Base-by-base conservation (phyloP, 495 filamentous ascomycete species). In the Daldinia decipiens region DNA sequence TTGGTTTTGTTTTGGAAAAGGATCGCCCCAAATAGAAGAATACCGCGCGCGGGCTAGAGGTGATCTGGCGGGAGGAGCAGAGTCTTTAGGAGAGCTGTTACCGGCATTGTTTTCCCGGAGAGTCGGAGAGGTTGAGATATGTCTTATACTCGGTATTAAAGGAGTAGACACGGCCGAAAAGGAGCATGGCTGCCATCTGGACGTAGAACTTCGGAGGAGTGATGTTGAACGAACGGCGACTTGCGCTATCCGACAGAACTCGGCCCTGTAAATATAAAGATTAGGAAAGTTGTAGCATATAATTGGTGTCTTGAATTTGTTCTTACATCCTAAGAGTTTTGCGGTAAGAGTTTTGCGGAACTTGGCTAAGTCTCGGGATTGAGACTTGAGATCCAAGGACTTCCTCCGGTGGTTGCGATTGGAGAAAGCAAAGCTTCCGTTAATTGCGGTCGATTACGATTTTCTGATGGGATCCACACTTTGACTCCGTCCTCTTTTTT, bases 181-280 rank as follows among this genome's bases (percentile, higher is more conserved):
- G 4, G 60, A 32, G 11, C 17, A 62, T 60, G 59, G 63, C 40
- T 69, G 39, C 72, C 60, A 70, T 61, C 58, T 74, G 31, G 68
- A 59, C 4, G 68, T 24, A 27, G 62, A 27, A 34, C 34, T 66
- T 52, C 68, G 62, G 9, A 77, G 47, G 17, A 65, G 29, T n/a
- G 69, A 53, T 13, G 65, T 55, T 50, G 75, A 72, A 59, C 75
- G 73, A 36, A 62, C 13, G 12, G 65, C 66, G 31, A 60, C 59
- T 53, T 70, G 65, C 52, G 73, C 71, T 40, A 62, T 60, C 19
- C 73, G 75, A 65, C 50, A 59, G 5, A 77, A 17, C 59, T 77
- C 75, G 12, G 71, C 73, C 75, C 75, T 77, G 26, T 24, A 13
- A 19, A 47, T 12, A 36, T 36, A n/a, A 19, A 11, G 8, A 45